These are phyloP conservation scores for Boletus calvinii DNA, from an alignment of 1,284 basidiomycete genomes.

Conservation along the genomic window DNA sequence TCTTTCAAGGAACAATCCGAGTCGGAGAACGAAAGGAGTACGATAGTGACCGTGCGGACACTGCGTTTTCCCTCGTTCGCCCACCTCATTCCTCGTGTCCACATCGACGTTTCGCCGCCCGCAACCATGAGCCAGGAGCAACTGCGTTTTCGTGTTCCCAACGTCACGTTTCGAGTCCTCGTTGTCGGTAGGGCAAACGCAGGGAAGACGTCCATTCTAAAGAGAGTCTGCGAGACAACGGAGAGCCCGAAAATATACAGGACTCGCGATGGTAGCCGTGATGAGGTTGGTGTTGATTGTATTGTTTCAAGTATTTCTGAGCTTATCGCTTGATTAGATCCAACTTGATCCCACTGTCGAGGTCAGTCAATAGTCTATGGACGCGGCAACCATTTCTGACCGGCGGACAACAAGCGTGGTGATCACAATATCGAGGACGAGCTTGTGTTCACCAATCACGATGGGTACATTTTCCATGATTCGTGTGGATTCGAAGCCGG, in stretches of 20 bases:
- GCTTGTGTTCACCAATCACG: neutral
- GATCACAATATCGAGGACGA: conserved; percentile 5
- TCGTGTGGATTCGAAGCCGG: conserved; percentile 4
- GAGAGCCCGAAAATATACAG: conserved; percentile 7
- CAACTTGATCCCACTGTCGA: neutral
- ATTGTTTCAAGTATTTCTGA: neutral
- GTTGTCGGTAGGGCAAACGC: conserved; percentile 4
- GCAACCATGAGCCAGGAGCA: neutral
- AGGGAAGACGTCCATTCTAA: conserved; percentile 8
- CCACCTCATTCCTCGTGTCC: neutral
- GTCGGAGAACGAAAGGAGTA: neutral
- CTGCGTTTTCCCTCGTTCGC: neutral
- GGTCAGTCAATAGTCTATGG: neutral
- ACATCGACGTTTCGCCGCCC: neutral
- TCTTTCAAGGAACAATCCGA: neutral
- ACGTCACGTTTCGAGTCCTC: conserved; percentile 5
- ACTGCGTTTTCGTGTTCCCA: neutral
- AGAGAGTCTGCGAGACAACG: conserved; percentile 9
- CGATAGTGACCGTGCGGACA: neutral
- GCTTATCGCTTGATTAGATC: neutral
- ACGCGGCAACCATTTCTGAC: no score
- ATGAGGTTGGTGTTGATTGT: conserved; percentile 1
- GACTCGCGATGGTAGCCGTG: neutral
- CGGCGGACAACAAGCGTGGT: neutral
- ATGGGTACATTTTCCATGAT: conserved; percentile 8